phyloP scores from a whole-genome alignment of 2,329 filamentous ascomycete species.

The Coniella vitis region DNA sequence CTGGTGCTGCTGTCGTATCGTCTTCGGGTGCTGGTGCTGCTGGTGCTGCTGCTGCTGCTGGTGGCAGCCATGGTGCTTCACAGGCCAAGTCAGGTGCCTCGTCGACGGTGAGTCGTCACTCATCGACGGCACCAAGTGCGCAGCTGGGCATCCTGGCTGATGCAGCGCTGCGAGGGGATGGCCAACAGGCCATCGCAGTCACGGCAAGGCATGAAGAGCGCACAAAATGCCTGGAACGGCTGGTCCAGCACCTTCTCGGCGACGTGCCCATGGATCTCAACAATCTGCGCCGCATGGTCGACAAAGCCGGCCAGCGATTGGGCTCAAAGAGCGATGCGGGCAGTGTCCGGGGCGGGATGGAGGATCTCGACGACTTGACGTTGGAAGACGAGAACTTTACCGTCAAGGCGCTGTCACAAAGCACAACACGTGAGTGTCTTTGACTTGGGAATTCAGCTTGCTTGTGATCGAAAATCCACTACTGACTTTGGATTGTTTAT shows the following conservation, averaged over 20 bases:
- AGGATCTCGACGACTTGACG: constrained; percentile 20
- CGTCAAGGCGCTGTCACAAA: constrained; percentile 34
- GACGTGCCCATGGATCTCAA: constrained; percentile 17
- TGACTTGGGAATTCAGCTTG: not conserved
- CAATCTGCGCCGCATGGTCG: constrained; percentile 18
- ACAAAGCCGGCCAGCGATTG: constrained; percentile 11
- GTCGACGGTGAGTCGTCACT: not conserved
- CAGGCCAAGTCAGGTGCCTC: constrained; percentile 1
- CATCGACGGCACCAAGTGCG: not conserved
- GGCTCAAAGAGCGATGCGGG: constrained; percentile 10
- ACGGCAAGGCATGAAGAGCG: constrained; percentile 11
- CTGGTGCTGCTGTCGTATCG: not conserved
- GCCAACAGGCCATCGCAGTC: not conserved
- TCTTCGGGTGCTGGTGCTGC: too few species aligned
- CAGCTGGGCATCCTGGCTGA: not conserved
- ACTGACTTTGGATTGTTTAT: too few species aligned
- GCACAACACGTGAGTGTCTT: constrained; percentile 31
- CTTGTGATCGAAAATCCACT: too few species aligned
- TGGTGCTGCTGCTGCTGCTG: too few species aligned
- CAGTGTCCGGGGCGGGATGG: constrained; percentile 15
- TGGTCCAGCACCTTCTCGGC: constrained; percentile 17
- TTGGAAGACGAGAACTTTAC: constrained; percentile 33
- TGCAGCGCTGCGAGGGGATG: not conserved
- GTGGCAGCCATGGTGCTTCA: too few species aligned
- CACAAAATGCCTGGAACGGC: constrained; percentile 13